These are phyloP conservation scores for Aspergillus proliferans DNA, from an alignment of 2,329 filamentous ascomycete genomes.

Conservation along the genomic window DNA sequence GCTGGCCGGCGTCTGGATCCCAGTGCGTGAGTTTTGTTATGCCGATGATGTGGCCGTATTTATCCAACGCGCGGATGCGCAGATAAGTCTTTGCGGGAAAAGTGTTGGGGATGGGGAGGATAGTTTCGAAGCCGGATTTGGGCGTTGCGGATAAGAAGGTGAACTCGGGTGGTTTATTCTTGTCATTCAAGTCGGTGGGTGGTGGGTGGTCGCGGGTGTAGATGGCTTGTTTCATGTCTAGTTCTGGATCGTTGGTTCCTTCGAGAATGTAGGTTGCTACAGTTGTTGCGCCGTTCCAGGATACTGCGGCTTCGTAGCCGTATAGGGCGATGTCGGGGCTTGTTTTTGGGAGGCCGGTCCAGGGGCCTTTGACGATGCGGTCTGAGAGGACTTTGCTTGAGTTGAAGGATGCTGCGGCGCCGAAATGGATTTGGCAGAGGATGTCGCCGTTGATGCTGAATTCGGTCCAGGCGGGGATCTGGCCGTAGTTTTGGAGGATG, in stretches of 20 bases:
- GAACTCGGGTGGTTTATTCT: constrained; percentile 6
- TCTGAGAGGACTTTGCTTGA: constrained; percentile 44
- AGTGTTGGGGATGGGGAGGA: constrained; percentile 14
- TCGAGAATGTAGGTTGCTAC: constrained; percentile 25
- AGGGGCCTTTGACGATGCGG: constrained; percentile 49
- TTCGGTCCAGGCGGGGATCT: constrained; percentile 46
- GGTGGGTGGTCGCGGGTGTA: not conserved
- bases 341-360: constrained; percentile 46
- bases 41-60: constrained; percentile 14
- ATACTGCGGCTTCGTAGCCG: constrained; percentile 17
- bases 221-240: not conserved
- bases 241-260: constrained; percentile 6
- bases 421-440: constrained; percentile 51
- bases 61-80: constrained; percentile 18
- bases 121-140: constrained; percentile 24
- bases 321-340: constrained; percentile 18
- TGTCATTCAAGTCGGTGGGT: not conserved
- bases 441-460: constrained; percentile 40
- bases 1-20: constrained; percentile 12
- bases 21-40: constrained; percentile 13
- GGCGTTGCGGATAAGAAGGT: constrained; percentile 15
- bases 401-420: constrained; percentile 13
- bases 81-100: constrained; percentile 6
- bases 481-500: constrained; percentile 47
- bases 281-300: constrained; percentile 35